Evolutionary conservation across 345 rosid species (phyloP).

Genomic region (Lepidium didymum): DNA sequence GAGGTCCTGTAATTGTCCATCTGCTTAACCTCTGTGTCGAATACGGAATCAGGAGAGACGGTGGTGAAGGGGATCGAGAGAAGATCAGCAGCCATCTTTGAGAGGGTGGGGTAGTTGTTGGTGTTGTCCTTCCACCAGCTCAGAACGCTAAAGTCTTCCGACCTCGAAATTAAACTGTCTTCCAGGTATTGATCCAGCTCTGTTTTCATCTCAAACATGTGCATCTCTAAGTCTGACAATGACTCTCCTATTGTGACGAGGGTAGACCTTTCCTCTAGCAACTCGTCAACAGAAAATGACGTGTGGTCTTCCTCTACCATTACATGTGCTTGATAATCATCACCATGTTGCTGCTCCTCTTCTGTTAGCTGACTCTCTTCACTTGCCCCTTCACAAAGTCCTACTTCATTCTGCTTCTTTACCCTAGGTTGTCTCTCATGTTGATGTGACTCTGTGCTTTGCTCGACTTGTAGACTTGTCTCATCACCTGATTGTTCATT

Average conservation of each 20-base stretch:
- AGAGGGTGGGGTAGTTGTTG: slow-evolving; percentile 52
- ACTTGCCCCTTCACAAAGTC: slow-evolving; percentile 4
- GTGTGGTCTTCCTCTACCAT: slow-evolving; percentile 27
- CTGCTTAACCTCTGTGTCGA: slow-evolving; percentile 43
- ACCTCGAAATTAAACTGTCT: slow-evolving; percentile 44
- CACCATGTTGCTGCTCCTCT: slow-evolving; percentile 19
- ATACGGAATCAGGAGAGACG: slow-evolving; percentile 43
- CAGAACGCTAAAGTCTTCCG: slow-evolving; percentile 54
- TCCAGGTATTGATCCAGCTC: slow-evolving; percentile 74
- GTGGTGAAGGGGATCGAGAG: slow-evolving; percentile 42
- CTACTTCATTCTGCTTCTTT: slow-evolving; percentile 42
- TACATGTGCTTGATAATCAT: slow-evolving; percentile 17
- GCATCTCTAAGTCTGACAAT: slow-evolving; percentile 53
- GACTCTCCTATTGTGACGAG: slow-evolving; percentile 39
- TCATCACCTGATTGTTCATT: slow-evolving; percentile 6
- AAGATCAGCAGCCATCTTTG: slow-evolving; percentile 71
- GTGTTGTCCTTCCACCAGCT: slow-evolving; percentile 76
- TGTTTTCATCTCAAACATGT: slow-evolving; percentile 55
- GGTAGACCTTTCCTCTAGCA: slow-evolving; percentile 36
- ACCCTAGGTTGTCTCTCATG: background rate
- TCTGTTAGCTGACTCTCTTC: slow-evolving; percentile 17
- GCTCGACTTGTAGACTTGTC: slow-evolving; percentile 9
- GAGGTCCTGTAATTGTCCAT: slow-evolving; percentile 56
- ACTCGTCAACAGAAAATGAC: background rate
- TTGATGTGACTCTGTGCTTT: slow-evolving; percentile 16